Conservation (phyloP, 169 alveolate genomes). For the Cryptosporidium meleagridis region DNA sequence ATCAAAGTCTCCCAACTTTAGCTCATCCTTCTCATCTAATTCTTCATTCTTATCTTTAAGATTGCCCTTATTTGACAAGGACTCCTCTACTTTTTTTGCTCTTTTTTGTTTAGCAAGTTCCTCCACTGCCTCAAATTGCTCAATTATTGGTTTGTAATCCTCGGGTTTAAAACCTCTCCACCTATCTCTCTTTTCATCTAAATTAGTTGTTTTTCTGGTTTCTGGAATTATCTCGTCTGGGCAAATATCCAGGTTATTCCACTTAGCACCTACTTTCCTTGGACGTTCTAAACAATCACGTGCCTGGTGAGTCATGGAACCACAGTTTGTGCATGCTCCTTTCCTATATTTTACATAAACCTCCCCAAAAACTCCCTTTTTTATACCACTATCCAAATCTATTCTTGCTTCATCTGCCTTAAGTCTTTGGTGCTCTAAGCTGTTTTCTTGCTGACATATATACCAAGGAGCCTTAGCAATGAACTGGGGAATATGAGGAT, state of each 20-base stretch:
- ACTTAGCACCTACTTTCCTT: slow-evolving; percentile 95
- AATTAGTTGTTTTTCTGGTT: slow-evolving; percentile 44
- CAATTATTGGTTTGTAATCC: slow-evolving; percentile 86
- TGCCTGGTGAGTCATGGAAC: slow-evolving; percentile 96
- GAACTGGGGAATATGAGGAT: slow-evolving; percentile 89
- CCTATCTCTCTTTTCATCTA: slow-evolving; percentile 96
- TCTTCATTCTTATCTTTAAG: not conserved
- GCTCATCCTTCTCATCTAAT: slow-evolving; percentile 77
- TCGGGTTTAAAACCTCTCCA: slow-evolving; percentile 96
- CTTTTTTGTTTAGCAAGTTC: slow-evolving; percentile 85
- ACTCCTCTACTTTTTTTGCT: slow-evolving; percentile 81
- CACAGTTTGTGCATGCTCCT: slow-evolving; percentile 99
- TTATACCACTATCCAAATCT: slow-evolving; percentile 19
- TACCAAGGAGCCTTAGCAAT: slow-evolving; percentile 91
- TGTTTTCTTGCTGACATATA: slow-evolving; percentile 79
- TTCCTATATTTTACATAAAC: slow-evolving; percentile 86
- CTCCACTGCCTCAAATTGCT: slow-evolving; percentile 90
- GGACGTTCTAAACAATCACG: slow-evolving; percentile 98
- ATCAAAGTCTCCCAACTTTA: slow-evolving; percentile 72
- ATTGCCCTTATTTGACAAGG: slow-evolving; percentile 1
- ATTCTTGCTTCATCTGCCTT: slow-evolving; percentile 77
- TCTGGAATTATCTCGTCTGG: slow-evolving; percentile 91
- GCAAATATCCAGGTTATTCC: slow-evolving; percentile 88
- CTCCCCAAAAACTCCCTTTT: slow-evolving; percentile 77
- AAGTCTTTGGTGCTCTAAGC: slow-evolving; percentile 84